Evolutionary conservation across 305 asterid genomes (phyloP), one percentile per base, ranked within the genome.

Genomic region (Fraxinus platypoda): DNA sequence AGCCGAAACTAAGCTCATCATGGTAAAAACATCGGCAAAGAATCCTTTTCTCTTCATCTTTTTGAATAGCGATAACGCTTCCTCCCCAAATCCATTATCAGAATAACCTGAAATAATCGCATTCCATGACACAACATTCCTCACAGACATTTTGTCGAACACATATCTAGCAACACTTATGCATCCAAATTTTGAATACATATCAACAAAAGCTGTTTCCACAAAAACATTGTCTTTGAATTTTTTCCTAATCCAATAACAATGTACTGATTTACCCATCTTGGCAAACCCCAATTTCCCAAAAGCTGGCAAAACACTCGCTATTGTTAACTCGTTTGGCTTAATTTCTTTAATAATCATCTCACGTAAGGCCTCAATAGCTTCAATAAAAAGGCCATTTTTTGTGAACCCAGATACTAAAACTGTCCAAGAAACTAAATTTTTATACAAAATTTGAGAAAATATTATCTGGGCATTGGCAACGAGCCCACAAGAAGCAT

Each of bases 361-460:
- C 81, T 84, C 88, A 34, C 62, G 23, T 66, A 91, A 88, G 1
- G 76, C 52, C 66, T 84, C 85, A 59, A 87, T 37, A 78, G 95
- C 93, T 85, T 91, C 91, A 68, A 68, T 26, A 73, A 85, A 84
- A 77, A 75, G 78, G 62, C 85, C 90, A 80, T 89, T 88, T 78
- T 84, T 90, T 23, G 88, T 75, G 82, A 89, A 88, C 88, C 95
- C 92, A 75, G 92, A 90, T 71, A 86, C 41, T 74, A 90, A 75
- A 81, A 90, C 81, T 37, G 95, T 90, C 94, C 94, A 91, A 80
- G 95, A 88, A 81, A 91, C 84, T 85, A 91, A 11, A 79, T 87
- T 91, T 79, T 84, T 89, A 34, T 87, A 41, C 76, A 33, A 17
- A 25, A 83, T 76, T 43, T 57, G 81, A 43, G 91, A 88, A 85